Conservation (phyloP, 2,329 filamentous ascomycete genomes). For the Calonectria henricotiae region DNA sequence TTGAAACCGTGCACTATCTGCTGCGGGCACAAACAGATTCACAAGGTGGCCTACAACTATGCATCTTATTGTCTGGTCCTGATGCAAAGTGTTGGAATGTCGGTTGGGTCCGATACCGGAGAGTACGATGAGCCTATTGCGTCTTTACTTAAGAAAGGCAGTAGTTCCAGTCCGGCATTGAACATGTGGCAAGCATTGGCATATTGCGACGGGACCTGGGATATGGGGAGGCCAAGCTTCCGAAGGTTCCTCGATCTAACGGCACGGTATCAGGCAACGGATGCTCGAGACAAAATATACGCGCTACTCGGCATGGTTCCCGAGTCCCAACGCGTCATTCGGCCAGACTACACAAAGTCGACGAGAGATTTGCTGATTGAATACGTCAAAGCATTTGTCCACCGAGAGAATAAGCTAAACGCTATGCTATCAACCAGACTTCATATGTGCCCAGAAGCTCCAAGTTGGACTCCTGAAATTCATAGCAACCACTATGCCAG, state of each 20-base stretch:
- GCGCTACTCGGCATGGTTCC: not conserved
- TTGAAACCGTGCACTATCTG: not conserved
- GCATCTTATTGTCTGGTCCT: not conserved
- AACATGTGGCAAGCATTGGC: not conserved
- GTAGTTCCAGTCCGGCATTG: not conserved
- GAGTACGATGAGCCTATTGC: slow-evolving; percentile 11
- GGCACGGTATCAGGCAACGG: not conserved
- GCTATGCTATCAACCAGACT: not conserved
- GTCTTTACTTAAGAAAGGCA: not conserved
- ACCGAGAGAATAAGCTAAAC: not conserved
- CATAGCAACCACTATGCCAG: not conserved
- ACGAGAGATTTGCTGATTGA: not conserved
- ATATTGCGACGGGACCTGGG: slow-evolving; percentile 2
- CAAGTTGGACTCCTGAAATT: slow-evolving; percentile 18
- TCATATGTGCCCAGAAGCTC: not conserved
- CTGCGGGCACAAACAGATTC: not conserved
- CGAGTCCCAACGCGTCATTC: not conserved
- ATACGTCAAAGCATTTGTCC: not conserved
- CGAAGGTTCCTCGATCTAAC: not conserved
- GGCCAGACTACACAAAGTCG: slow-evolving; percentile 1
- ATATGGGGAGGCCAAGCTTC: not conserved
- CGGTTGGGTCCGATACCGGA: not conserved
- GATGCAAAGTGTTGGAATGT: not conserved
- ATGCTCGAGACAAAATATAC: slow-evolving; percentile 8
- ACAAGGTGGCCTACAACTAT: not conserved